Conservation (phyloP, 2,329 filamentous ascomycete species). For the Pezicula neosporulosa region DNA sequence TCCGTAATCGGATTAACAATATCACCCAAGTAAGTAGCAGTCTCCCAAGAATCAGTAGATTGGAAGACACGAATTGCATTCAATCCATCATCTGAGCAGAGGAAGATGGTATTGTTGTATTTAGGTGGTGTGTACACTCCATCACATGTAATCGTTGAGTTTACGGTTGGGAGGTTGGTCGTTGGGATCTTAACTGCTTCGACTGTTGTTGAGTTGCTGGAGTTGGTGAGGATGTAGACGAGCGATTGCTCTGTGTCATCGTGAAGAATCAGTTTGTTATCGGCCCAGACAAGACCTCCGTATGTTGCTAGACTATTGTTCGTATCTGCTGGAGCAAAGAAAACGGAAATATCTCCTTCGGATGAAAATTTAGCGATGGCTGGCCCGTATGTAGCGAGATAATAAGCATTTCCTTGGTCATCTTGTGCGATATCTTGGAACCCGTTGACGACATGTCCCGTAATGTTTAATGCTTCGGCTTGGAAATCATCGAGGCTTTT, state of each 20-base stretch:
- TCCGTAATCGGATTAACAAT: neutral
- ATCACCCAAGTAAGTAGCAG: neutral
- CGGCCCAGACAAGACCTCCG: neutral
- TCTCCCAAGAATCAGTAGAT: neutral
- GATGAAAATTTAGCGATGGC: neutral
- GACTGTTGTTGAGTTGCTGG: neutral
- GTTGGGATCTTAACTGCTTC: neutral
- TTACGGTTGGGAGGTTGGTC: neutral
- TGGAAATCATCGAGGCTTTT: neutral
- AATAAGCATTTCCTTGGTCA: neutral
- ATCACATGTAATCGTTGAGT: no score
- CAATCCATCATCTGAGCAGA: neutral
- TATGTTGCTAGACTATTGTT: neutral
- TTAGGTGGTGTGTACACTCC: no score
- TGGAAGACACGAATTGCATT: neutral
- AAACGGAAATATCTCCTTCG: neutral
- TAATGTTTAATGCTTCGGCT: neutral
- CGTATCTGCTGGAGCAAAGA: neutral
- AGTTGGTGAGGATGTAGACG: neutral
- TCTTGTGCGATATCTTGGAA: neutral
- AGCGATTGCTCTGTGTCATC: neutral
- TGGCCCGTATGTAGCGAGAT: neutral
- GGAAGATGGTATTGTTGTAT: neutral
- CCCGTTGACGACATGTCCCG: neutral
- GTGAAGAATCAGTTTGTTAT: neutral